Percentiles rank a stretch among this genome's conserved stretches.
phyloP scores from a whole-genome alignment of 2,329 filamentous ascomycete genomes.

The Cladosporium sp. region DNA sequence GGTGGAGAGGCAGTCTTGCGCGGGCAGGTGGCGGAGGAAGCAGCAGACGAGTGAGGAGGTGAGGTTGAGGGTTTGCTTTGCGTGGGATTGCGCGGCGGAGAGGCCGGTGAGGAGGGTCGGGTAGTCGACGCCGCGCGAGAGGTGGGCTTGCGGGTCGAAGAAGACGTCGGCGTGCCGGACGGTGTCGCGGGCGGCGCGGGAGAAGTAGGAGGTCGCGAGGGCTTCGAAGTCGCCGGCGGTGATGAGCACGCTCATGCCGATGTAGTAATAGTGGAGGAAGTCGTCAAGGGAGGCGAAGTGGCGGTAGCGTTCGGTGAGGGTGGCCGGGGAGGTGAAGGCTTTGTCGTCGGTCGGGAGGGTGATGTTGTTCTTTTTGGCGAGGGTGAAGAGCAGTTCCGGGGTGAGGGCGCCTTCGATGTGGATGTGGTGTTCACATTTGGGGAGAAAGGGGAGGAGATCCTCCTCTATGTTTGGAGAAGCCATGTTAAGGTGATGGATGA shows the following conservation, averaged over 20 bases:
- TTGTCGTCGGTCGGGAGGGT: constrained; percentile 50
- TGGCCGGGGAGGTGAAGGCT: constrained; percentile 55
- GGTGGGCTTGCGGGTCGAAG: constrained; percentile 75
- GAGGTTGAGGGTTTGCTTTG: constrained; percentile 57
- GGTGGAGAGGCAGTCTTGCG: constrained; percentile 47
- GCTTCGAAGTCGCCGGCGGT: constrained; percentile 63
- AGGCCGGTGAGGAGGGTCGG: constrained; percentile 60
- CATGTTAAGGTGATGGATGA: not conserved
- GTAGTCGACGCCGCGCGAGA: constrained; percentile 56
- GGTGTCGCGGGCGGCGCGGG: constrained; percentile 55
- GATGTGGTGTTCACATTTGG: constrained; percentile 74
- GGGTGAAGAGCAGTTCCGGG: constrained; percentile 61
- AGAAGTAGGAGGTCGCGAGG: constrained; percentile 66
- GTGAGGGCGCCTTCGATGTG: constrained; percentile 72
- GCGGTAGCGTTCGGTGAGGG: constrained; percentile 58
- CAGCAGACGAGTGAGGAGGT: constrained; percentile 64
- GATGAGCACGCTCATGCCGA: constrained; percentile 64
- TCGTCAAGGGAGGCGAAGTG: constrained; percentile 66
- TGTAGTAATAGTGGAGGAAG: constrained; percentile 74
- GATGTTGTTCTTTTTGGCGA: constrained; percentile 62
- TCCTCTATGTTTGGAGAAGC: not conserved
- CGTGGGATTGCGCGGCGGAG: constrained; percentile 52
- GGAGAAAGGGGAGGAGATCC: constrained; percentile 1
- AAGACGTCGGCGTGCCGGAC: constrained; percentile 71
- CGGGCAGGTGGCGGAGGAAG: constrained; percentile 64